Conservation (phyloP, 2,329 filamentous ascomycete genomes). For the Pyrenochaeta sp. region DNA sequence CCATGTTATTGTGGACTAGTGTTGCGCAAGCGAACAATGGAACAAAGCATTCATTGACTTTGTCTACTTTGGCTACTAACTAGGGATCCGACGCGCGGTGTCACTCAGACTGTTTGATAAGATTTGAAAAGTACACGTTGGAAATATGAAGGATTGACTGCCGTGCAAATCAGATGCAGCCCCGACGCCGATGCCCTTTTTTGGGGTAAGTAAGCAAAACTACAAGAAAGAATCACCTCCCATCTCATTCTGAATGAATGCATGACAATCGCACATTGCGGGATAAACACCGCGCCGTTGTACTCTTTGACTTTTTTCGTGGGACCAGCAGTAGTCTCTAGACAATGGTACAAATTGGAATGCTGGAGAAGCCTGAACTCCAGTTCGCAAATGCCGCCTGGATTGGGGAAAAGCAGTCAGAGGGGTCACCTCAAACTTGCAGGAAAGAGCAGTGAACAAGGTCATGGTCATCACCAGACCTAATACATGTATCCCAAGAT, state of each 20-base stretch:
- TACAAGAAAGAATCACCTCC: conserved; percentile 10
- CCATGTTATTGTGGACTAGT: neutral
- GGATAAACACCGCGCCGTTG: neutral
- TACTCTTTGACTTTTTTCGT: neutral
- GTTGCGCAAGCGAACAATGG: neutral
- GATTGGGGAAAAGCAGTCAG: neutral
- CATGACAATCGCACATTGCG: neutral
- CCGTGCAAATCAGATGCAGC: conserved; percentile 15
- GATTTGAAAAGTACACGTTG: conserved; percentile 17
- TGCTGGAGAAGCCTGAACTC: neutral
- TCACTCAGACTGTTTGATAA: conserved; percentile 5
- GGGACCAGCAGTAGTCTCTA: neutral
- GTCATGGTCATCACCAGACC: neutral
- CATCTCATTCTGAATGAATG: neutral
- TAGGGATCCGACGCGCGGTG: neutral
- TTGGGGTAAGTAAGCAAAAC: conserved; percentile 8
- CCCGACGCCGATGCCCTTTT: conserved; percentile 22
- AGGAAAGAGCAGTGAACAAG: neutral
- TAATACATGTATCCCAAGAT: neutral
- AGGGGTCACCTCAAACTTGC: neutral
- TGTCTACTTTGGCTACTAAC: neutral
- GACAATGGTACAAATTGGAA: neutral
- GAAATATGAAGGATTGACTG: conserved; percentile 13
- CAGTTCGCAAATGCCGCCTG: neutral
- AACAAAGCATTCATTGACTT: neutral